Percentiles rank a stretch among this genome's conserved stretches.
phyloP scores from a whole-genome alignment of 2,329 filamentous ascomycete genomes.

The Zalaria sp. region DNA sequence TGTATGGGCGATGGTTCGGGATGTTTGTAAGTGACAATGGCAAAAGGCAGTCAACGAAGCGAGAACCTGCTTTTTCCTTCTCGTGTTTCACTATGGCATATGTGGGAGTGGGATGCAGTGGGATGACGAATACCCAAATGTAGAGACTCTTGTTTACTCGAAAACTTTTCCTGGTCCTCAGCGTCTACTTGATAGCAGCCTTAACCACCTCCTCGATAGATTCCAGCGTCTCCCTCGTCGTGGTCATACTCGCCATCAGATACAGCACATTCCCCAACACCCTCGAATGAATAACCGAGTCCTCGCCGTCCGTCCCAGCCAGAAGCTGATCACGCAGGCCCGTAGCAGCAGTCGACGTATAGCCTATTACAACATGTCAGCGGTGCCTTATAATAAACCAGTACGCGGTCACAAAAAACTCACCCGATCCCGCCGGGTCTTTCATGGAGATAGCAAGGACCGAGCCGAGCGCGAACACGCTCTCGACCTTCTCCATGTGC shows the following conservation, averaged over 20 bases:
- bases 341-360: slow-evolving; percentile 41
- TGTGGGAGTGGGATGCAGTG: too few species aligned
- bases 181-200: slow-evolving; percentile 13
- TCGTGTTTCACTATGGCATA: too few species aligned
- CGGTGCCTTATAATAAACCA: too few species aligned
- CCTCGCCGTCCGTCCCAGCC: slow-evolving; percentile 14
- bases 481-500: slow-evolving; percentile 39
- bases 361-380: slow-evolving; percentile 24
- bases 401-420: slow-evolving; percentile 6
- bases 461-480: slow-evolving; percentile 60
- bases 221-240: slow-evolving; percentile 25
- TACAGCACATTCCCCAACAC: slow-evolving; percentile 48
- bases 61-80: too few species aligned
- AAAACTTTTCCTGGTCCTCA: too few species aligned
- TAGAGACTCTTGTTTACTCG: too few species aligned
- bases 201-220: slow-evolving; percentile 26
- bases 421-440: slow-evolving; percentile 33
- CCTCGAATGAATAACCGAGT: slow-evolving; percentile 41
- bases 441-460: slow-evolving; percentile 53
- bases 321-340: slow-evolving; percentile 38
- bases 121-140: too few species aligned
- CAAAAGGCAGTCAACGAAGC: too few species aligned
- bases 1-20: too few species aligned
- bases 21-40: too few species aligned
- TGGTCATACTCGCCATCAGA: slow-evolving; percentile 43